Percentiles rank a stretch among this genome's conserved stretches.
Evolutionary conservation across 1,139 yeast species (phyloP).

Genomic region (Yamadazyma songkhlaensis): DNA sequence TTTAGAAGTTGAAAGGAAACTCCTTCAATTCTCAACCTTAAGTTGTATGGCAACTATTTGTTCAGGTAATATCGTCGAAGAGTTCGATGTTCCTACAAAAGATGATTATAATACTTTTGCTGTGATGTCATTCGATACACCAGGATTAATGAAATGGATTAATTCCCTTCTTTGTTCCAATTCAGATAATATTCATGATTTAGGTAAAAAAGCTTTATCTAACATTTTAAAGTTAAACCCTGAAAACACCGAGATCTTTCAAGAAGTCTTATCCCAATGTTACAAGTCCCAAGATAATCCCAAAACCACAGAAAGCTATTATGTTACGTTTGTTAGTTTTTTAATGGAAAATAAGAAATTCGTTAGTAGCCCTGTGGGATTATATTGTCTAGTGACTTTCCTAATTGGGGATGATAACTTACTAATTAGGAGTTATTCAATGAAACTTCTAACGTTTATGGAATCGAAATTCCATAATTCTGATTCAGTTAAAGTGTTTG

Average conservation of each 20-base stretch:
- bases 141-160: constrained; percentile 73
- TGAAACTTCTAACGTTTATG: constrained; percentile 52
- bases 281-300: constrained; percentile 53
- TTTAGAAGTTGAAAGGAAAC: constrained; percentile 76
- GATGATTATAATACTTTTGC: constrained; percentile 20
- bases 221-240: constrained; percentile 64
- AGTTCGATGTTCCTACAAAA: constrained; percentile 39
- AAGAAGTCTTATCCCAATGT: constrained; percentile 67
- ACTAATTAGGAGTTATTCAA: constrained; percentile 62
- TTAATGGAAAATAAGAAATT: constrained; percentile 38
- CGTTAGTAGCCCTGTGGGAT: constrained; percentile 49
- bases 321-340: constrained; percentile 66
- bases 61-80: constrained; percentile 58
- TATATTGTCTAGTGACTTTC: constrained; percentile 62
- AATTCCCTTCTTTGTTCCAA: constrained; percentile 62
- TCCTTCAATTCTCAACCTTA: constrained; percentile 67
- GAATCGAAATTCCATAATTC: constrained; percentile 53
- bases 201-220: constrained; percentile 72
- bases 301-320: constrained; percentile 63
- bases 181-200: constrained; percentile 54
- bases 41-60: constrained; percentile 85
- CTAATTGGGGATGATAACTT: constrained; percentile 65
- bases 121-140: constrained; percentile 66
- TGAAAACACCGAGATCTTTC: constrained; percentile 53
- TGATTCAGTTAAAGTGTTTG: constrained; percentile 43